Evolutionary conservation across 768 basidiomycete genomes (phyloP).

Genomic region (Lentinula detonsa): DNA sequence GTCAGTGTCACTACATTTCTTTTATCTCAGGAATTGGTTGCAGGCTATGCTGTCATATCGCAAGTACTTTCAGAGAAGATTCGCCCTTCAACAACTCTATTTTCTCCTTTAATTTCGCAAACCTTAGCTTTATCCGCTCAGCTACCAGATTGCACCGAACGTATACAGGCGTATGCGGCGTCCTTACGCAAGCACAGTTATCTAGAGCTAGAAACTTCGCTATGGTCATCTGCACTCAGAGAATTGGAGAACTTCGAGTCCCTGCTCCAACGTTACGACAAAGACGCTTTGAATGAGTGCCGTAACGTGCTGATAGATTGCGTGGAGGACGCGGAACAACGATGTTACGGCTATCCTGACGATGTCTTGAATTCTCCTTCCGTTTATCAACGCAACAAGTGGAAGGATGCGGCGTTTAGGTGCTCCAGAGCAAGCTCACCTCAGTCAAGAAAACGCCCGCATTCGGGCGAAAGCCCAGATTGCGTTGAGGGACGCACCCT

Average conservation of each 20-base stretch:
- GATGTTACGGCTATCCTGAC: constrained; percentile 30
- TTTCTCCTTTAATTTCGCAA: constrained; percentile 13
- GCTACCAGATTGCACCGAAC: constrained; percentile 3
- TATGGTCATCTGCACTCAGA: constrained; percentile 46
- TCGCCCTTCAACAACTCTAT: constrained; percentile 19
- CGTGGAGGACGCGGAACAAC: constrained; percentile 47
- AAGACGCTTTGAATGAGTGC: constrained; percentile 23
- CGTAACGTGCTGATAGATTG: constrained; percentile 35
- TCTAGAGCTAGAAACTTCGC: constrained; percentile 38
- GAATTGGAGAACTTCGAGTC: constrained; percentile 33
- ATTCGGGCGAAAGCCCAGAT: constrained; percentile 15
- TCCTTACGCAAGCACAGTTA: constrained; percentile 27
- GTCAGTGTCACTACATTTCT: constrained; percentile 2
- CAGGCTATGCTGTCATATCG: constrained; percentile 7
- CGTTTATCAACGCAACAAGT: constrained; percentile 19
- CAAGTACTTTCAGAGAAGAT: constrained; percentile 19
- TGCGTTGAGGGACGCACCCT: not conserved
- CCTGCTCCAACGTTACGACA: constrained; percentile 15
- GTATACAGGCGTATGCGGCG: constrained; percentile 7
- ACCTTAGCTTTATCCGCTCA: not conserved
- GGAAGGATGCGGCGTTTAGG: constrained; percentile 38
- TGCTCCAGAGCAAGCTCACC: constrained; percentile 25
- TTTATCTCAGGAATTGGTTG: not conserved
- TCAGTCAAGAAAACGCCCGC: not conserved
- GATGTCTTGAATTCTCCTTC: constrained; percentile 2